Conservation (phyloP, 148 eudicot genomes). For the Rhododendron kiyosumense region DNA sequence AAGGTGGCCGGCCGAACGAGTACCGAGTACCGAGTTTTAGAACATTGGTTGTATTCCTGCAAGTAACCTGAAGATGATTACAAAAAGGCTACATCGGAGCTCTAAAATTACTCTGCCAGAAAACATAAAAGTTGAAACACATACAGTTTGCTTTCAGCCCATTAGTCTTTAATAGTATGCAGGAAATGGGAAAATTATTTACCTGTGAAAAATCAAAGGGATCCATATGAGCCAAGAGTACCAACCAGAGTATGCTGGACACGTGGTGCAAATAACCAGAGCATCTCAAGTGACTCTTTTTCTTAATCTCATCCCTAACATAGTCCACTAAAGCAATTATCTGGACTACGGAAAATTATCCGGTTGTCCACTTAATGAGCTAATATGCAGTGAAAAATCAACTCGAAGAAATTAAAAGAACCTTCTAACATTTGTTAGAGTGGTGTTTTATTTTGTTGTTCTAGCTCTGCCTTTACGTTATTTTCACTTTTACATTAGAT, state of each 20-base stretch:
- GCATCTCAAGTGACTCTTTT: neutral
- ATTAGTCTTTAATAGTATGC: neutral
- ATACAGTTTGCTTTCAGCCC: neutral
- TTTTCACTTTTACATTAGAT: neutral
- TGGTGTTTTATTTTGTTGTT: neutral
- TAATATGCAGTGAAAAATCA: neutral
- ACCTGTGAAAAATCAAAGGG: neutral
- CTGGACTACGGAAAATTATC: neutral
- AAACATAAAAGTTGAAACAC: neutral
- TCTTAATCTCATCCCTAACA: neutral
- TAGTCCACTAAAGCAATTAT: neutral
- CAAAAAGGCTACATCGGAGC: neutral
- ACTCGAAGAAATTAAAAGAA: neutral
- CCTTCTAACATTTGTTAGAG: neutral
- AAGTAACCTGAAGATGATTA: neutral
- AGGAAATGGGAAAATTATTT: neutral
- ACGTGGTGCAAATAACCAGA: neutral
- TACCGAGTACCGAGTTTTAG: too few relatives aligned
- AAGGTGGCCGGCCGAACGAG: too few relatives aligned
- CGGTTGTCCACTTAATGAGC: neutral
- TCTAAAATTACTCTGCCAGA: too few relatives aligned
- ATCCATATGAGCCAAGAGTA: neutral
- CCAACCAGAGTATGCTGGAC: neutral
- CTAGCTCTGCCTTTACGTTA: neutral
- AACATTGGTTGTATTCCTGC: neutral